Evolutionary conservation across 192 early-diverging fungal genomes (phyloP).

Genomic region (Coemansia reversa): DNA sequence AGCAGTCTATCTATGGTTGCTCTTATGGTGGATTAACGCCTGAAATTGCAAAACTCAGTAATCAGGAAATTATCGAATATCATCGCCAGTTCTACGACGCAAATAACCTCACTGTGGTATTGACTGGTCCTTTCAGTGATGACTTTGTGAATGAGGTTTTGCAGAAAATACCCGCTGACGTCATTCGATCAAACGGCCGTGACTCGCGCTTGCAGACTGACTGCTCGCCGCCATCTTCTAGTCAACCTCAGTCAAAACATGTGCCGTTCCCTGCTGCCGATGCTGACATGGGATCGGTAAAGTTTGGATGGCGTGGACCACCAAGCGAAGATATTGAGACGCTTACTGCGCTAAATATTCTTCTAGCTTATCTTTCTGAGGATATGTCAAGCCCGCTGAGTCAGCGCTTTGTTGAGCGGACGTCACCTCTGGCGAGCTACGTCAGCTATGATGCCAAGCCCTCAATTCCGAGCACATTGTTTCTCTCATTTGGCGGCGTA

Average conservation of each 20-base stretch:
- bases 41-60: constrained; percentile 69
- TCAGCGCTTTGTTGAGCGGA: constrained; percentile 76
- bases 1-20: constrained; percentile 59
- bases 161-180: constrained; percentile 31
- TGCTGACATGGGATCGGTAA: constrained; percentile 63
- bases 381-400: constrained; percentile 67
- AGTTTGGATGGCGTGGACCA: constrained; percentile 76
- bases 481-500: constrained; percentile 67
- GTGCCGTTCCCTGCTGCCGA: constrained; percentile 63
- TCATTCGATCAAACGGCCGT: constrained; percentile 23
- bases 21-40: constrained; percentile 77
- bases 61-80: constrained; percentile 73
- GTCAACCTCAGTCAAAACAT: background rate
- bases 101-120: constrained; percentile 67
- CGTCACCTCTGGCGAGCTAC: constrained; percentile 61
- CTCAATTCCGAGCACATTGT: constrained; percentile 58
- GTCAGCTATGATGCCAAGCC: constrained; percentile 60
- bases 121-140: constrained; percentile 57
- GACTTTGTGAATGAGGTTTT: constrained; percentile 41
- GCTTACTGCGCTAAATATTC: constrained; percentile 64
- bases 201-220: constrained; percentile 32
- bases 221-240: constrained; percentile 17
- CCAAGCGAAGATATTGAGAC: constrained; percentile 60
- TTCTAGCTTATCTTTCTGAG: constrained; percentile 71
- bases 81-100: constrained; percentile 73